Percentiles rank a stretch among this genome's conserved stretches.
phyloP scores from a whole-genome alignment of 495 filamentous ascomycete genomes.

The Penicillium longicatenatum region DNA sequence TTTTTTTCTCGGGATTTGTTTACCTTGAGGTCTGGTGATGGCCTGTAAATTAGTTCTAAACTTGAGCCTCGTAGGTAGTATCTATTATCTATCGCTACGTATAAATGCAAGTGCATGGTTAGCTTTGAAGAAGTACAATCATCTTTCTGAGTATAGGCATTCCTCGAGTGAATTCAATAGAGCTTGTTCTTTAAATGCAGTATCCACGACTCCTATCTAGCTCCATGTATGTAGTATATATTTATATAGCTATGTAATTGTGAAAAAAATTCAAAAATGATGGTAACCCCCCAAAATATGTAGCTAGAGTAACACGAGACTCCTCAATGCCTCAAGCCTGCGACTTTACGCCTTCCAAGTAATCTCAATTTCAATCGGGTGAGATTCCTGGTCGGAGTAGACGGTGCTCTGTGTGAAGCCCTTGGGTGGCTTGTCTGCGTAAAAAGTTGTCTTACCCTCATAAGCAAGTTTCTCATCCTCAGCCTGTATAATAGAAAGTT shows the following conservation, averaged over 20 bases:
- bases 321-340: background rate
- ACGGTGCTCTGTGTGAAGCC: slow-evolving; percentile 46
- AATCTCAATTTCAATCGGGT: slow-evolving; percentile 43
- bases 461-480: slow-evolving; percentile 44
- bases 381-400: slow-evolving; percentile 36
- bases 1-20: slow-evolving; percentile 5
- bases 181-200: background rate
- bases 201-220: background rate
- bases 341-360: slow-evolving; percentile 28
- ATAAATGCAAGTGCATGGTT: background rate
- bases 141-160: background rate
- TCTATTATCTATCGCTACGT: background rate
- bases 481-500: slow-evolving; percentile 18
- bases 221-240: background rate
- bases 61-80: background rate
- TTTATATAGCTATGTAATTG: background rate
- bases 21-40: slow-evolving; percentile 1
- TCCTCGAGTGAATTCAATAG: no score
- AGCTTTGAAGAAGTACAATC: background rate
- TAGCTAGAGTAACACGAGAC: background rate
- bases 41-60: background rate
- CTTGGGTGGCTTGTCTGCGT: slow-evolving; percentile 57
- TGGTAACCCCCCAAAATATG: background rate
- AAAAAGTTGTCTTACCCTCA: slow-evolving; percentile 54
- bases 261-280: background rate